A percentile compares a stretch with the other conserved stretches of the same genome.
These are phyloP conservation scores for Ophiostoma quercus DNA, from an alignment of 2,329 filamentous ascomycete genomes.

Conservation along the genomic window DNA sequence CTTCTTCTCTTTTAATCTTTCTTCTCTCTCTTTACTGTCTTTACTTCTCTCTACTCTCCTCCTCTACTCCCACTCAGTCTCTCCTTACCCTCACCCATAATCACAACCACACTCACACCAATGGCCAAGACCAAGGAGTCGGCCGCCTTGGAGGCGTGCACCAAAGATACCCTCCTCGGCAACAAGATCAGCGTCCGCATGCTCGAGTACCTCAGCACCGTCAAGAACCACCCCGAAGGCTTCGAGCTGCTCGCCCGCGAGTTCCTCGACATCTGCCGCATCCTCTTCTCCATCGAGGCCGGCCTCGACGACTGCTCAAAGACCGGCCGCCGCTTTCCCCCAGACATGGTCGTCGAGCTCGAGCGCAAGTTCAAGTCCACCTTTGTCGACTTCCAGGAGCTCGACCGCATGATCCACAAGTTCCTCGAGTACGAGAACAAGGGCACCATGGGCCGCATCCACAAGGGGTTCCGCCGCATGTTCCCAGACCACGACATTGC, in stretches of 20 bases:
- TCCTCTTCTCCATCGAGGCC: constrained; percentile 63
- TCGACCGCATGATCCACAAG: constrained; percentile 58
- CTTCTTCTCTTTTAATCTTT: not conserved
- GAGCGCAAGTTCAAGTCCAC: constrained; percentile 59
- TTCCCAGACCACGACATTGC: constrained; percentile 58
- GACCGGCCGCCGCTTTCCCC: constrained; percentile 49
- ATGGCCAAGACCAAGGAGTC: constrained; percentile 33
- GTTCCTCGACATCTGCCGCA: constrained; percentile 62
- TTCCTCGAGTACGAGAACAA: constrained; percentile 59
- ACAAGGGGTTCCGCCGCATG: constrained; percentile 58
- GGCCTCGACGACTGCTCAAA: constrained; percentile 50
- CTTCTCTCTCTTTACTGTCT: not conserved
- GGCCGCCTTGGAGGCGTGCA: constrained; percentile 48
- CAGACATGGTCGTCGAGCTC: constrained; percentile 58
- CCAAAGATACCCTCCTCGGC: constrained; percentile 53
- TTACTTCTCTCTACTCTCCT: not conserved
- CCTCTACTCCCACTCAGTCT: not conserved
- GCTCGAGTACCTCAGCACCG: constrained; percentile 57
- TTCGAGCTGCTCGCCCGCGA: constrained; percentile 58
- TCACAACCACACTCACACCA: not conserved
- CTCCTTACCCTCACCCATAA: not conserved
- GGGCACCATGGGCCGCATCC: constrained; percentile 54
- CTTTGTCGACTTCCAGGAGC: constrained; percentile 55
- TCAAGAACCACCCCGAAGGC: constrained; percentile 49
- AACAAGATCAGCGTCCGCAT: constrained; percentile 61